These are phyloP conservation scores for Ophiostoma triangulosporum DNA, from an alignment of 2,329 filamentous ascomycete species.

Conservation along the genomic window DNA sequence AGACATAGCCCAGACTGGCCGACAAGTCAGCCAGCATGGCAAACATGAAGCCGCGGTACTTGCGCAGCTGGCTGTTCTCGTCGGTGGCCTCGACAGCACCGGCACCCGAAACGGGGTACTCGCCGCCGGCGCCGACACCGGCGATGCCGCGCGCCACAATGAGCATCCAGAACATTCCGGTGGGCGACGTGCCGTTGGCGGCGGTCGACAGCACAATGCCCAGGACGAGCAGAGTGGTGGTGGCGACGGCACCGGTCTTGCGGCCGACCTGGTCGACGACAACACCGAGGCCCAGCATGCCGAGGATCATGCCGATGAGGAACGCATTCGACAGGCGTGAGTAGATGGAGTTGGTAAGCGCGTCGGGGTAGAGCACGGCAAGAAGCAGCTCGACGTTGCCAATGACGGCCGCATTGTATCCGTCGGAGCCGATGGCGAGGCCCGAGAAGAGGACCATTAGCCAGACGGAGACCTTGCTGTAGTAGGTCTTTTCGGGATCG, in stretches of 20 bases:
- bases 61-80: background rate
- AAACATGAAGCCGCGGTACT: constrained; percentile 36
- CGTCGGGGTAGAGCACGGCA: constrained; percentile 28
- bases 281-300: constrained; percentile 40
- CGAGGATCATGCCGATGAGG: constrained; percentile 41
- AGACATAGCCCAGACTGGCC: constrained; percentile 2
- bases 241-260: constrained; percentile 31
- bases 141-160: constrained; percentile 28
- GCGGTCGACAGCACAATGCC: constrained; percentile 34
- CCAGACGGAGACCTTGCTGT: constrained; percentile 1
- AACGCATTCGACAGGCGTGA: constrained; percentile 40
- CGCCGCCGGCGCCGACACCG: constrained; percentile 30
- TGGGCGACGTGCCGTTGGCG: constrained; percentile 24
- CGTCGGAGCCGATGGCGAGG: constrained; percentile 1
- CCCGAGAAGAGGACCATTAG: constrained; percentile 1
- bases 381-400: constrained; percentile 31
- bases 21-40: constrained; percentile 2
- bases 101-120: constrained; percentile 7
- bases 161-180: constrained; percentile 38
- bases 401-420: constrained; percentile 20
- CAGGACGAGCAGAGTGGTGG: constrained; percentile 29
- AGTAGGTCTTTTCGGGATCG: background rate
- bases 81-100: constrained; percentile 1
- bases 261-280: constrained; percentile 37
- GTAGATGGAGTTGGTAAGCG: constrained; percentile 30